A percentile compares a stretch with the other conserved stretches of the same genome.
Conservation (phyloP, 306 rosid species). For the Citrullus colocynthis region DNA sequence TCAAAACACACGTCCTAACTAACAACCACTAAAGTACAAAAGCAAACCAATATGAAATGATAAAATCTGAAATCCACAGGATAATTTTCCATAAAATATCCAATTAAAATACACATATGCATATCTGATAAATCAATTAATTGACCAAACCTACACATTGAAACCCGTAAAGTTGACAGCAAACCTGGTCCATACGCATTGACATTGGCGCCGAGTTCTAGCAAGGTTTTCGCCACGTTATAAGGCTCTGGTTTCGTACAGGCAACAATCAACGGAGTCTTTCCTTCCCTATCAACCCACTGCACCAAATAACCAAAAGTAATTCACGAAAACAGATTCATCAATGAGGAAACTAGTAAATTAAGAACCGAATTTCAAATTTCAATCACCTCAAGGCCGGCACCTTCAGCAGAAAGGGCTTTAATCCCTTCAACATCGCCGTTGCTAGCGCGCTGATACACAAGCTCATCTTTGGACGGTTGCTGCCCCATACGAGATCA, state of each 20-base stretch:
- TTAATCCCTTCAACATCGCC: conserved; percentile 67
- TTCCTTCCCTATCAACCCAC: conserved; percentile 73
- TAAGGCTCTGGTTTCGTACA: conserved; percentile 58
- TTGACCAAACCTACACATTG: background rate
- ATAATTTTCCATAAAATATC: background rate
- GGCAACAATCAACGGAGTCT: conserved; percentile 77
- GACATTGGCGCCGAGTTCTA: conserved; percentile 88
- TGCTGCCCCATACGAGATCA: conserved; percentile 57
- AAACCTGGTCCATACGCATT: conserved; percentile 84
- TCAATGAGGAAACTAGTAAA: background rate
- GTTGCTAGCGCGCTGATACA: conserved; percentile 64
- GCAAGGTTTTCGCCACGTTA: conserved; percentile 55
- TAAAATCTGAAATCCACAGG: background rate
- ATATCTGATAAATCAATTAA: background rate
- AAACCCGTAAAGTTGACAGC: background rate
- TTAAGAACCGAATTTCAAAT: background rate
- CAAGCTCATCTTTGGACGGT: conserved; percentile 65
- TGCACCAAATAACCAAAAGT: conserved; percentile 17
- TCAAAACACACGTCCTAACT: background rate
- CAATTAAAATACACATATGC: background rate
- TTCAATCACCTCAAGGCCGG: conserved; percentile 62
- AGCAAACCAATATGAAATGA: background rate
- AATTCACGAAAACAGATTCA: background rate
- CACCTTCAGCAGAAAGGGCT: conserved; percentile 61
- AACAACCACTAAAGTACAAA: background rate